Conservation (phyloP, 2,329 filamentous ascomycete species). For the Penicillium decumbens region DNA sequence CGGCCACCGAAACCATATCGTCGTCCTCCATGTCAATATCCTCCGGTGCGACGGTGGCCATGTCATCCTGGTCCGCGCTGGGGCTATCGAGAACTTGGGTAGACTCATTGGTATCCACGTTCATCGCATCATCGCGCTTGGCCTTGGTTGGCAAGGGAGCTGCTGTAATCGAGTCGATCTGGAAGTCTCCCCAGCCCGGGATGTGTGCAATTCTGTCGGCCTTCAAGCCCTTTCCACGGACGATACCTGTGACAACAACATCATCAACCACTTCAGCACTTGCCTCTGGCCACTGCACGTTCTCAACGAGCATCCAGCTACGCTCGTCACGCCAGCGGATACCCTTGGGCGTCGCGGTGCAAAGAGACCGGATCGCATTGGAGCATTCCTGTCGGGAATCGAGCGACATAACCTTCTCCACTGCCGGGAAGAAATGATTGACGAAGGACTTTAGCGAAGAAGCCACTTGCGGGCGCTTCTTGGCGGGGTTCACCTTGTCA, state of each 20-base stretch:
- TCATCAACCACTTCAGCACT: slow-evolving; percentile 46
- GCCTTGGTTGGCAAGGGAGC: slow-evolving; percentile 61
- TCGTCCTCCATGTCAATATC: slow-evolving; percentile 73
- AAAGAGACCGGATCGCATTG: slow-evolving; percentile 85
- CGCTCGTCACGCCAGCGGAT: slow-evolving; percentile 93
- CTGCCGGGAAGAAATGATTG: slow-evolving; percentile 85
- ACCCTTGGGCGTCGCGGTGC: slow-evolving; percentile 87
- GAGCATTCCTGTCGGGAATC: slow-evolving; percentile 86
- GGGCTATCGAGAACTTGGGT: slow-evolving; percentile 62
- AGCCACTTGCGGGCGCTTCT: slow-evolving; percentile 70
- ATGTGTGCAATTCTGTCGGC: slow-evolving; percentile 85
- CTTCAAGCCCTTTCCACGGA: slow-evolving; percentile 81
- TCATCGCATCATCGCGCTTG: slow-evolving; percentile 59
- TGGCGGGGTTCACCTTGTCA: slow-evolving; percentile 71
- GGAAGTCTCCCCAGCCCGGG: slow-evolving; percentile 89
- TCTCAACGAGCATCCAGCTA: slow-evolving; percentile 90
- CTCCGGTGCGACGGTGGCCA: slow-evolving; percentile 80
- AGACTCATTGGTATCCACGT: slow-evolving; percentile 56
- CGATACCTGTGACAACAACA: slow-evolving; percentile 74
- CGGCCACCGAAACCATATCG: slow-evolving; percentile 49
- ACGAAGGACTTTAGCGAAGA: slow-evolving; percentile 87
- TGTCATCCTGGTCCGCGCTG: slow-evolving; percentile 73
- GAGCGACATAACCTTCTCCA: slow-evolving; percentile 85
- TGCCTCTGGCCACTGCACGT: slow-evolving; percentile 65
- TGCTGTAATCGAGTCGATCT: slow-evolving; percentile 81